Evolutionary conservation across 306 rosid genomes (phyloP), one percentile per base, ranked within the genome.

Genomic region (Arachis stenosperma): DNA sequence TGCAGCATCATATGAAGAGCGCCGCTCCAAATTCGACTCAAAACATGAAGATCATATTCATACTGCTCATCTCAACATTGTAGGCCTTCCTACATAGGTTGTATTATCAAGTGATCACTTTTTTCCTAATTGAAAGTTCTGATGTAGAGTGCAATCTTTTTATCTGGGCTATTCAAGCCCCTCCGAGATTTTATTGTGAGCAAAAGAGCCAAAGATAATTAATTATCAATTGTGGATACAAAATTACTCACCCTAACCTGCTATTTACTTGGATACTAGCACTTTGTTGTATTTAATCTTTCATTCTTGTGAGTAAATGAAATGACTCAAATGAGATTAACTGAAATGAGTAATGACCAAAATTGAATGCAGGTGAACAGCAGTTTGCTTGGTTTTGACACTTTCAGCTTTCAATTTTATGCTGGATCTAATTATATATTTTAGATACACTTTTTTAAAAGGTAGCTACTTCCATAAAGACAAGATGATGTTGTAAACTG

Each of bases 1-100:
- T 79, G 48, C 93, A 90, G 97, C 97, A 68, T 93, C 97, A 47
- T 90, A 93, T 57, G 94, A 87, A 70, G 96, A 90, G 75, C 84
- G 98, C 47, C 93, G 87, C 2, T 83, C 92, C 75, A 90, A 89
- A 79, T 65, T 90, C 75, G 53, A 43, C 57, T 59, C 61, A 54
- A 14, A 53, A 22, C 84, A 52, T 80, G 82, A 84, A 52, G 80
- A 64, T 68, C 74, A 73, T 60, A 53, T 22, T 33, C 37, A 33
- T 33, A 33, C 13, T 8, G 43, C 29, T 36, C 52, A 71, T 76
- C 74, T 79, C 30, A 69, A 56, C 61, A 54, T 40, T 36, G 36
- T 47, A 55, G 33, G 51, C 57, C 69, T 54, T 46, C 37, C 37
- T 22, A 53, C 11, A 7, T 70, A 15, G 64, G 60, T 27, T 66